A percentile compares a stretch with the other conserved stretches of the same genome.
These are phyloP conservation scores for Rehmannia glutinosa DNA, from an alignment of 257 asterid genomes.

Conservation along the genomic window DNA sequence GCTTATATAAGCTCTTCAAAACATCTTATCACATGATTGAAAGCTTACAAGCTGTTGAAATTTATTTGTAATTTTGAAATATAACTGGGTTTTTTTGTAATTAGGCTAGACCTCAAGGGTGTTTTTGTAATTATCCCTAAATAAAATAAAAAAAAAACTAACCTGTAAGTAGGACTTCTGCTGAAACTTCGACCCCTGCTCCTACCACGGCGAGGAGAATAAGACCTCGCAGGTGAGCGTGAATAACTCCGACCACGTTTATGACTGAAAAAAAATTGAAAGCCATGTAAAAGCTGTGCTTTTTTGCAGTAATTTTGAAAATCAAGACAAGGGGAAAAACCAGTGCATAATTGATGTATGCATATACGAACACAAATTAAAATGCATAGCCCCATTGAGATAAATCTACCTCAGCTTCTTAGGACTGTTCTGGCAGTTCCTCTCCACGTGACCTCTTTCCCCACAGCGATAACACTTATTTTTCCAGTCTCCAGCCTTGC, in stretches of 20 bases:
- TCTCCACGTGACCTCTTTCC: conserved; percentile 71
- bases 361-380: background rate
- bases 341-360: background rate
- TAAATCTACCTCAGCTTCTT: conserved; percentile 46
- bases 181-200: conserved; percentile 48
- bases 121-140: background rate
- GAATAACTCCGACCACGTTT: conserved; percentile 26
- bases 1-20: too few species aligned
- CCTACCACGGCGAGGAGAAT: conserved; percentile 52
- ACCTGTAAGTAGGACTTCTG: conserved; percentile 40
- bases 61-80: background rate
- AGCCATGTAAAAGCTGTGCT: background rate
- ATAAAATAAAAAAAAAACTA: background rate
- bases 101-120: background rate
- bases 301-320: background rate
- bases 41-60: too few species aligned
- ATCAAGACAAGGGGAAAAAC: background rate
- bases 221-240: conserved; percentile 54
- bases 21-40: too few species aligned
- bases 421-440: conserved; percentile 63
- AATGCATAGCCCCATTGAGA: background rate
- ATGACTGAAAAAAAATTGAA: background rate
- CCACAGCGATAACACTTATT: conserved; percentile 75
- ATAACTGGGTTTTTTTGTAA: background rate
- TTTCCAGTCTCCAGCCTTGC: conserved; percentile 80